These are phyloP conservation scores for Metarhizium album DNA, from an alignment of 2,329 filamentous ascomycete genomes.

Conservation along the genomic window DNA sequence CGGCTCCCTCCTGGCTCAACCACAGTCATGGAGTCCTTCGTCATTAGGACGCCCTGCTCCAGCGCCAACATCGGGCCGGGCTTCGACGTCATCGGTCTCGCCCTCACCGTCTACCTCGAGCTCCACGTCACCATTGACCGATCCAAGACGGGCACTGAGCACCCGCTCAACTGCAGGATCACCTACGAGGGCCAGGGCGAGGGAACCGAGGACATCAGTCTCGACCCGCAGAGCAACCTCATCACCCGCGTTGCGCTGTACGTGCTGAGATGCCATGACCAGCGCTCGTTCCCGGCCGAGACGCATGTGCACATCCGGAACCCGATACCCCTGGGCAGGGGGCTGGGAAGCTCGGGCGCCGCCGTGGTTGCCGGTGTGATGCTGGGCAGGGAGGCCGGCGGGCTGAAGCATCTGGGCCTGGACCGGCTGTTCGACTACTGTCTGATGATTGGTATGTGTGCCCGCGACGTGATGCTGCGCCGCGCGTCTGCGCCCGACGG, in stretches of 20 bases:
- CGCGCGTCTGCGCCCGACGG: neutral
- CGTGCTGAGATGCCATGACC: conserved; percentile 82
- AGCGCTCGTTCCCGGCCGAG: conserved; percentile 71
- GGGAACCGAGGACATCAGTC: conserved; percentile 60
- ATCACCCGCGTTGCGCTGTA: conserved; percentile 92
- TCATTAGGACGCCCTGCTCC: conserved; percentile 78
- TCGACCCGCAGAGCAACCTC: conserved; percentile 79
- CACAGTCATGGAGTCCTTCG: conserved; percentile 46
- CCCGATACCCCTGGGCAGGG: conserved; percentile 84
- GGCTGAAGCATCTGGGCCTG: conserved; percentile 61
- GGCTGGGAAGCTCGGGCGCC: conserved; percentile 88
- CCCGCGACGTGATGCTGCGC: neutral
- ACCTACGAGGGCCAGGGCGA: conserved; percentile 80
- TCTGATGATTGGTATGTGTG: conserved; percentile 73
- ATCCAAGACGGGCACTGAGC: conserved; percentile 37
- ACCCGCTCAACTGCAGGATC: conserved; percentile 74
- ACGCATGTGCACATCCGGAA: conserved; percentile 94
- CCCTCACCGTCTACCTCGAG: conserved; percentile 88
- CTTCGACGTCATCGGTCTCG: conserved; percentile 95
- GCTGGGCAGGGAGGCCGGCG: conserved; percentile 79
- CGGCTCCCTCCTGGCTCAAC: conserved; percentile 16
- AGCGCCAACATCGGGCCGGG: conserved; percentile 96
- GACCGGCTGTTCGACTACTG: conserved; percentile 89
- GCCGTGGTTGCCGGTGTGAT: conserved; percentile 94
- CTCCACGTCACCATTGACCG: conserved; percentile 69